Base-by-base conservation (phyloP, 768 basidiomycete species). In the Pulveroboletus ravenelii region DNA sequence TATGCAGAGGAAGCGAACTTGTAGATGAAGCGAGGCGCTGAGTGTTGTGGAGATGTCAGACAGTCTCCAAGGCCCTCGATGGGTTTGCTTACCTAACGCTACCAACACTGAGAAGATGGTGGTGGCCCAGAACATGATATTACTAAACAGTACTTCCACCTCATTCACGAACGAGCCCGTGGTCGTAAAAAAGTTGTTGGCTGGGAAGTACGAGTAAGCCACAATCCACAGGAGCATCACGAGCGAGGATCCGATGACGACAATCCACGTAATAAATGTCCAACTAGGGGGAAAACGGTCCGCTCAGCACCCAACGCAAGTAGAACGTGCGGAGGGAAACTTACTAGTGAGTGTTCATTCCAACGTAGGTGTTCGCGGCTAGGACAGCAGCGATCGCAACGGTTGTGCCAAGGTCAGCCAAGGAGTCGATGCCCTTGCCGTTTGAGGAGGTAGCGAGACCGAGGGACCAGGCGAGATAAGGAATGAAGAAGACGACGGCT, bases 351-450 rank as follows among this genome's bases (percentile, higher is more conserved):
- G 85, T 93, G 66, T 89, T 94, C 55, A 96, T 65, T 15, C 93
- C 93, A 55, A 98, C 90, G 62, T 86, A 96, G 42, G 81, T 75
- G 64, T 96, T 97, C 3, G 93, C 94, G 3, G 89, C 74, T 42
- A 93, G 78, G 56, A 97, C 92, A 3, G 91, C 93, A 25, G 88
- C 78, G 23, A 90, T 87, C 5, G 88, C 85, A 10, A 93, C 85
- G 0, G 93, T 94, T 5, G 95, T 96, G 17, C 95, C 95, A 57
- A 94, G 87, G 65, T 96, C 94, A 35, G 86, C 74, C 9, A 94
- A 69, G 14, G 84, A 85, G 47, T 91, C 84, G 41, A 94, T 85
- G 10, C 80, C 80, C 59, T 72, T 84, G 27, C 92, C 93, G 56
- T 84, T 85, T 84, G 84, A 91, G 10, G 89, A 86, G 1, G 77